These are phyloP conservation scores for Candida boidinii DNA, from an alignment of 805 yeast genomes.

Conservation along the genomic window DNA sequence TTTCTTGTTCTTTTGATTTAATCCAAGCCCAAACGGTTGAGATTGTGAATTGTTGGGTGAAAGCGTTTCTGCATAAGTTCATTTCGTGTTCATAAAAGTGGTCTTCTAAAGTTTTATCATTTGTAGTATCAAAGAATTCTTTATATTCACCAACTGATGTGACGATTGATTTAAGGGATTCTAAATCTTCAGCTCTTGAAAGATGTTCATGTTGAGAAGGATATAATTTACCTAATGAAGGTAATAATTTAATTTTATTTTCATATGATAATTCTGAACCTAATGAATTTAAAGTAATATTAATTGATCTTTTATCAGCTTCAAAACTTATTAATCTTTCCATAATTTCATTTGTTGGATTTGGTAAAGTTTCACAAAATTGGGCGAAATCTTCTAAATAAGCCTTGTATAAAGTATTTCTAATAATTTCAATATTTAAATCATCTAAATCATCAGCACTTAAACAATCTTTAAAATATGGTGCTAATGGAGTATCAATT, in stretches of 20 bases:
- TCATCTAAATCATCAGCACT: constrained; percentile 88
- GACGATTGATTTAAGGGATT: constrained; percentile 62
- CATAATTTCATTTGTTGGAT: constrained; percentile 83
- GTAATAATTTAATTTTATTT: constrained; percentile 66
- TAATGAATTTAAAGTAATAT: constrained; percentile 84
- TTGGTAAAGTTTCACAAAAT: constrained; percentile 53
- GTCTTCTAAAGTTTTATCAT: constrained; percentile 72
- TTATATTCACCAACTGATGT: constrained; percentile 60
- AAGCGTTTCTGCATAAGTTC: constrained; percentile 85
- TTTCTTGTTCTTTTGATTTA: constrained; percentile 92
- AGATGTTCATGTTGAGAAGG: constrained; percentile 62
- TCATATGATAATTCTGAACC: constrained; percentile 71
- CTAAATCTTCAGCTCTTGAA: constrained; percentile 76
- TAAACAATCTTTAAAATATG: constrained; percentile 86
- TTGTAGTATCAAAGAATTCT: constrained; percentile 40
- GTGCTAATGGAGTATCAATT: constrained; percentile 95
- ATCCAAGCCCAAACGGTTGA: constrained; percentile 95
- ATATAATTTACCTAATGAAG: constrained; percentile 73
- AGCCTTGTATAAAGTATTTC: constrained; percentile 88
- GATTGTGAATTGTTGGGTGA: constrained; percentile 92
- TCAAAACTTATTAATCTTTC: constrained; percentile 71
- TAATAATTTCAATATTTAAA: constrained; percentile 86
- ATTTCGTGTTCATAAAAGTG: constrained; percentile 89
- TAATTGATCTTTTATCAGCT: constrained; percentile 91
- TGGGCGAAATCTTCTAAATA: constrained; percentile 79